phyloP scores from a whole-genome alignment of 108 stramenopile genomes.

The Pseudonitzschia multistriata region DNA sequence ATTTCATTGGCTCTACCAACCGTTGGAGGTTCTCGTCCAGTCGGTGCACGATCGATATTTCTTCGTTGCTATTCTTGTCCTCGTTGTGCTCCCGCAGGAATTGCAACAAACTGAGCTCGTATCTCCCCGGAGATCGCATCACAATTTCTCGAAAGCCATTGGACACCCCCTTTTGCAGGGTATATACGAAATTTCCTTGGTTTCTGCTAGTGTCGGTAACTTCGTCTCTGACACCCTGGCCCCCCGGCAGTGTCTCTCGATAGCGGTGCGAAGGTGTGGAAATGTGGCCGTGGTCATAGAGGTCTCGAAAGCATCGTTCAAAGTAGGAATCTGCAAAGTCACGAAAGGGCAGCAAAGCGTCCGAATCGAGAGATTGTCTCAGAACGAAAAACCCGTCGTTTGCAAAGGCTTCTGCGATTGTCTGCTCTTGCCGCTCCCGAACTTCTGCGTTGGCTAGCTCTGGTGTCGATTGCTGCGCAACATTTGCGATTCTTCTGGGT shows the following conservation, averaged over 20 bases:
- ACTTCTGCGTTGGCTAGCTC: too few relatives aligned
- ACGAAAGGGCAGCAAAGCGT: slow-evolving; percentile 23
- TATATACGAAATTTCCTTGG: slow-evolving; percentile 13
- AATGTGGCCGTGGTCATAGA: slow-evolving; percentile 20
- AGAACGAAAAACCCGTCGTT: slow-evolving; percentile 34
- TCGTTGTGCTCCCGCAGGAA: background rate
- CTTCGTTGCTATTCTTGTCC: background rate
- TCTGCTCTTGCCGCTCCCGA: background rate
- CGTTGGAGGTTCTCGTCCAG: background rate
- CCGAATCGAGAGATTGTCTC: background rate
- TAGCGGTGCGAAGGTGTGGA: background rate
- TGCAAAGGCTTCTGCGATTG: slow-evolving; percentile 13
- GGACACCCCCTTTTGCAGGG: slow-evolving; percentile 42
- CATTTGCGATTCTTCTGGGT: too few relatives aligned
- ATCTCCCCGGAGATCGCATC: slow-evolving; percentile 71
- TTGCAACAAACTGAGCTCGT: slow-evolving; percentile 55
- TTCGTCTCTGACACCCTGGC: background rate
- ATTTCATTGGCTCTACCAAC: background rate
- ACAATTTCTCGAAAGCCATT: slow-evolving; percentile 70
- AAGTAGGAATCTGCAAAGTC: slow-evolving; percentile 21
- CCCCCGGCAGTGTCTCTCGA: background rate
- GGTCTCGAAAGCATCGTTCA: slow-evolving; percentile 11
- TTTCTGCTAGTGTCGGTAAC: background rate
- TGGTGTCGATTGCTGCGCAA: too few relatives aligned
- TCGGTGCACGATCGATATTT: background rate